Evolutionary conservation across 352 stramenopile species (phyloP), one percentile per base, ranked within the genome.

Genomic region (Phytopythium boreale): DNA sequence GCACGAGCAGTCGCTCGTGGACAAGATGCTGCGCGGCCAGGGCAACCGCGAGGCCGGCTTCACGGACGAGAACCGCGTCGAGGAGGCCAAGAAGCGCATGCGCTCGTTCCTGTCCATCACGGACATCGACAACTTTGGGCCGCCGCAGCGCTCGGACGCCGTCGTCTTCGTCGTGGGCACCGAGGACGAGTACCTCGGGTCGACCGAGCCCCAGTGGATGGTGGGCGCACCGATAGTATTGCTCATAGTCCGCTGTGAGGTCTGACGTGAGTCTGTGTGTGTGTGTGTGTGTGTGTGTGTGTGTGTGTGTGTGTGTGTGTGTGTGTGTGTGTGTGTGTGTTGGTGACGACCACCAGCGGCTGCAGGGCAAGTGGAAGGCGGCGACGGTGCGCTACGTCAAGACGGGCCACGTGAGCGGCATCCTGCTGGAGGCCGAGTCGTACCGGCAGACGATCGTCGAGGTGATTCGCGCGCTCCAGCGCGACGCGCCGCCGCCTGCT

Each of bases 91-190:
- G 71, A 89, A 90, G 44, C 80, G 81, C 24, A 84, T 93, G 73
- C 75, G 81, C n/a, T 57, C 80, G 22, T 92, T 93, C 58, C 72
- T 93, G 24, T 90, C 85, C 26, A 87, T 93, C 64, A 92, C 85
- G 5, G 80, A 93, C 56, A 92, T 93, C 56, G 82, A 92, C 64
- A 93, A 93, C 61, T 93, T 93, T 56, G 52, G 80, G 29, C 66
- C 81, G 59, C 85, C 85, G 11, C 71, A 73, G 36, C 81, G 83
- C 20, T 70, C 80, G 6, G 85, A 93, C 61, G 85, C 85, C 6
- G 79, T 91, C 24, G 67, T 90, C 15, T 93, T 93, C 63, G 82
- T 91, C 4, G 79, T 88, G 12, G 85, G 78, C 50, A 90, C 81
- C 14, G 85, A 94, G 63, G 85, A 92, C 58, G 71, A 90, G 68